Base-by-base conservation (phyloP, 805 yeast genomes). In the Cyberlindnera galapagoensis region DNA sequence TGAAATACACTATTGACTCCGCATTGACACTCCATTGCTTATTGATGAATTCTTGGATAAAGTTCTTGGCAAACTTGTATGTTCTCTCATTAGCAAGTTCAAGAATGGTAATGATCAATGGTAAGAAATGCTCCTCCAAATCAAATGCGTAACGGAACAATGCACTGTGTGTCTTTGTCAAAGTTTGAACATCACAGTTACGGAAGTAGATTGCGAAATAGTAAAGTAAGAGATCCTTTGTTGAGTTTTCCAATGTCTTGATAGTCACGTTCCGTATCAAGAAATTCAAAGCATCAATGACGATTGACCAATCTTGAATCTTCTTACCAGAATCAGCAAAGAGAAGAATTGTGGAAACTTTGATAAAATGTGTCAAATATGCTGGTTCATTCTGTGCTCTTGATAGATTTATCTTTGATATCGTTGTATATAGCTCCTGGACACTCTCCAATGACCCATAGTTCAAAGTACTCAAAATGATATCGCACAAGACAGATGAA, bases 311-410 rank as follows among this genome's bases (percentile, higher is more conserved):
- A 40, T 65, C 57, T 2, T 63, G 47, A 4, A 80, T 66, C 46
- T 76, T 79, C 38, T 56, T 69, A 46, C 92, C 92, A 28, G 85
- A 74, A 38, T 80, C 88, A 3, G 83, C 76, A 54, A 78, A 82
- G 0, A 67, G 51, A 30, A 80, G 49, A 0, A 78, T 54, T 1
- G 67, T 51, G 24, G 77, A 43, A 3, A 76, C 52, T 7, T 65
- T 60, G 13, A 42, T 16, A 31, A 37, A 43, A 21, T 43, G 39
- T 9, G 28, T 24, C 10, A 41, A 13, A 28, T 43, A 42, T 3
- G 37, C 33, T 7, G 36, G 28, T 9, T 44, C 39, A 3, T 35
- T 22, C 11, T 44, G 24, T 13, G 51, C 19, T n/a, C 42, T 35
- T n/a, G 24, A 12, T 4, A 34, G 30, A 5, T 62, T 36, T 6